Conservation (phyloP, 306 rosid species). For the Cajanus cajan region DNA sequence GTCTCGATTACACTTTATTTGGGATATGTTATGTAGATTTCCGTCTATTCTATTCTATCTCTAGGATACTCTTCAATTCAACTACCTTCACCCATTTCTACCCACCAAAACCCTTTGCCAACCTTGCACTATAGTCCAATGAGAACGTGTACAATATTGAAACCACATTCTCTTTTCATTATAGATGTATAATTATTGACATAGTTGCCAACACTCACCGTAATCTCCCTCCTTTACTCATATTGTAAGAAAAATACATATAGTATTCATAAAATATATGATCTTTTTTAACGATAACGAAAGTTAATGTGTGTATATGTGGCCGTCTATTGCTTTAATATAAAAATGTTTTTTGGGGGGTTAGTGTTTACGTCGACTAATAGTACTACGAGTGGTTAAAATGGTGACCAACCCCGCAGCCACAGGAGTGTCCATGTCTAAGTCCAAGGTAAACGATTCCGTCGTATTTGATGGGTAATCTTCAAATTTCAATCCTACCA, state of each 20-base stretch:
- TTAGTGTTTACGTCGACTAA: neutral
- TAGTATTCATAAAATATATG: neutral
- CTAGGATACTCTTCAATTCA: conserved; percentile 57
- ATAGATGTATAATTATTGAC: neutral
- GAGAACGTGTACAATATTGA: conserved; percentile 25
- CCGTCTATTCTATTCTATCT: conserved; percentile 19
- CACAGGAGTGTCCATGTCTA: conserved; percentile 35
- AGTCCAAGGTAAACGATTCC: neutral
- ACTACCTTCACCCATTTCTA: conserved; percentile 84
- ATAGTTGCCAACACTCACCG: conserved; percentile 15
- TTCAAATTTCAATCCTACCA: conserved; percentile 63
- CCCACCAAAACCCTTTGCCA: conserved; percentile 51
- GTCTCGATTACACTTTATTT: conserved; percentile 25
- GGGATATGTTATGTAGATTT: neutral
- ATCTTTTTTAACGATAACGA: neutral
- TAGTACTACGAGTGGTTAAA: conserved; percentile 55
- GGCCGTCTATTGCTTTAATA: neutral
- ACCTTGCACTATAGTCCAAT: conserved; percentile 27
- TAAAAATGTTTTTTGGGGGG: neutral
- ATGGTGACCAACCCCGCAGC: conserved; percentile 57
- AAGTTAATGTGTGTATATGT: neutral
- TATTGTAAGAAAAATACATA: neutral
- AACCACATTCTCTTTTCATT: neutral
- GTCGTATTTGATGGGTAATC: conserved; percentile 6
- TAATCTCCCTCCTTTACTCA: neutral